Evolutionary conservation across 352 stramenopile species (phyloP).

Genomic region (Globisporangium alternatum): DNA sequence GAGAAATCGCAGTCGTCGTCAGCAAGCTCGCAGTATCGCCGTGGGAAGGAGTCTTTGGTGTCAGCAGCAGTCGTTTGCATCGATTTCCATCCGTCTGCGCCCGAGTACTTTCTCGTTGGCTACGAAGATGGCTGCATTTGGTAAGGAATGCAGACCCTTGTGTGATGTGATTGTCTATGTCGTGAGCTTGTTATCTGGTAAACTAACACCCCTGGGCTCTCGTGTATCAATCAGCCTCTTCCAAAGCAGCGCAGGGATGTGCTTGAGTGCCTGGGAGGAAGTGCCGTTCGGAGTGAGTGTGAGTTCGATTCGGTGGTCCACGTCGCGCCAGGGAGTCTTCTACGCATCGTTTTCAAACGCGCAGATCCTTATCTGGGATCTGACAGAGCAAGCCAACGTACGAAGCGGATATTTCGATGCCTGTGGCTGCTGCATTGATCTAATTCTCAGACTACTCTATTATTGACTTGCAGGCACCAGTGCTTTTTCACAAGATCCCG

Average conservation of each 20-base stretch:
- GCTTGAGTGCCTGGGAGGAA: slow-evolving; percentile 56
- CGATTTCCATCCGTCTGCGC: slow-evolving; percentile 47
- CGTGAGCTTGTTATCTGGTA: background rate
- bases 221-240: slow-evolving; percentile 40
- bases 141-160: slow-evolving; percentile 12
- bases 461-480: slow-evolving; percentile 21
- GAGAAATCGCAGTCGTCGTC: slow-evolving; percentile 2
- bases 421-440: background rate
- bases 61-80: slow-evolving; percentile 37
- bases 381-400: slow-evolving; percentile 44
- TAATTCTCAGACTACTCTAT: background rate
- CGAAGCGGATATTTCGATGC: background rate
- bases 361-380: slow-evolving; percentile 49
- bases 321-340: slow-evolving; percentile 47
- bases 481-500: slow-evolving; percentile 31
- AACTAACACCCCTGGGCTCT: background rate
- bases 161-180: background rate
- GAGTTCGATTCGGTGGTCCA: slow-evolving; percentile 47
- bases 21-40: slow-evolving; percentile 5
- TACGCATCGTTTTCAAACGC: slow-evolving; percentile 51
- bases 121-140: slow-evolving; percentile 59
- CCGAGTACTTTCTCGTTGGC: slow-evolving; percentile 58
- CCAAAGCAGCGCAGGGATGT: slow-evolving; percentile 28
- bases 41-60: background rate
- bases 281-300: slow-evolving; percentile 38